Conservation (phyloP, 169 alveolate species). For the Cyclospora cayetanensis region DNA sequence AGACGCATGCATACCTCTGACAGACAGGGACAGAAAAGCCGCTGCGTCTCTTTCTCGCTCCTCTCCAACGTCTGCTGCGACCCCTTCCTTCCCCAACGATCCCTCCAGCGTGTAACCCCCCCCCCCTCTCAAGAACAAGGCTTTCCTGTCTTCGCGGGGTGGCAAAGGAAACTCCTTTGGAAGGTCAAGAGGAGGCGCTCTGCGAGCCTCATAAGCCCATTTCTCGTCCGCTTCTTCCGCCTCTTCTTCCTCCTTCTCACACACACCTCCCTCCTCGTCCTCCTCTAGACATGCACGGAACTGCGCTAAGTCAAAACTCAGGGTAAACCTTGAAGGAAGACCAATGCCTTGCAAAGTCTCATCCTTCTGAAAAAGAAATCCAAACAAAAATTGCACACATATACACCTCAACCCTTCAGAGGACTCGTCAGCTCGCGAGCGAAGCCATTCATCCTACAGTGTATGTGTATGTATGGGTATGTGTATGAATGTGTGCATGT, state of each 20-base stretch:
- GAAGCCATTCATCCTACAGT: too few relatives aligned
- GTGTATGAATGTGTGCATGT: too few relatives aligned
- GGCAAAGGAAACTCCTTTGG: slow-evolving; percentile 38
- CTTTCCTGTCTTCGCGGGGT: not conserved
- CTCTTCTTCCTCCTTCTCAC: not conserved
- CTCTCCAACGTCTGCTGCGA: not conserved
- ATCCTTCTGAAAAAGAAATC: slow-evolving; percentile 64
- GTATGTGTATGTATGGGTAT: too few relatives aligned
- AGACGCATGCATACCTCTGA: slow-evolving; percentile 9
- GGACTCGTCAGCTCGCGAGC: too few relatives aligned
- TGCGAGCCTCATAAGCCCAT: not conserved
- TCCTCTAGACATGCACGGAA: slow-evolving; percentile 77
- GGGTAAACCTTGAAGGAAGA: slow-evolving; percentile 76
- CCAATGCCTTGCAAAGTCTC: slow-evolving; percentile 74
- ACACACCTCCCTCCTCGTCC: slow-evolving; percentile 73
- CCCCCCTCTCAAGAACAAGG: too few relatives aligned
- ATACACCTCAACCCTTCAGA: too few relatives aligned
- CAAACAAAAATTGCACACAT: too few relatives aligned
- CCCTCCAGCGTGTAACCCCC: too few relatives aligned
- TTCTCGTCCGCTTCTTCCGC: not conserved
- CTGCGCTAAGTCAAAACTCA: slow-evolving; percentile 76
- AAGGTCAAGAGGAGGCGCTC: slow-evolving; percentile 6
- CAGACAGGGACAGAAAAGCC: not conserved
- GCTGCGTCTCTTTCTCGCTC: not conserved
- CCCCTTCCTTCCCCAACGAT: too few relatives aligned